A percentile compares a stretch with the other conserved stretches of the same genome.
phyloP scores from a whole-genome alignment of 164 flowering plant species.

The Stephania cephalantha region DNA sequence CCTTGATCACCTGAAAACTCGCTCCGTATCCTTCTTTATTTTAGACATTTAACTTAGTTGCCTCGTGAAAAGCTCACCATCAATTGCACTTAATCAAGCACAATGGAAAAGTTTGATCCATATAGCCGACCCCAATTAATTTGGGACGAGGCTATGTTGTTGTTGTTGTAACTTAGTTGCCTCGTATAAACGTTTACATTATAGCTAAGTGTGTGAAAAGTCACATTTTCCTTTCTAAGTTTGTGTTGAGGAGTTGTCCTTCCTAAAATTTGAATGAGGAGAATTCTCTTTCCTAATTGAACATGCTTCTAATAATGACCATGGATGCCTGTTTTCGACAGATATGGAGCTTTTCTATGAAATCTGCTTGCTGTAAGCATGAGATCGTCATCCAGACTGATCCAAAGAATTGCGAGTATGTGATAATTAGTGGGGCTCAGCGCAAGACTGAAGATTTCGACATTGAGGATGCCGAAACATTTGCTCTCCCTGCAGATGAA shows the following conservation, averaged over 20 bases:
- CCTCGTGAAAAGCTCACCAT: too few relatives aligned
- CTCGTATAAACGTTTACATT: too few relatives aligned
- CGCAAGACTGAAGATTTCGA: conserved; percentile 78
- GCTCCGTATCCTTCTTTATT: too few relatives aligned
- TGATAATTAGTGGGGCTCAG: conserved; percentile 82
- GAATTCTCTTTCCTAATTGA: not conserved
- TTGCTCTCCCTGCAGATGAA: conserved; percentile 82
- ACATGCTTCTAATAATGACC: conserved; percentile 3
- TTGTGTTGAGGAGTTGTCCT: not conserved
- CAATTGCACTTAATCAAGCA: too few relatives aligned
- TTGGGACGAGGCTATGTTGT: too few relatives aligned
- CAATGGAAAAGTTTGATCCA: too few relatives aligned
- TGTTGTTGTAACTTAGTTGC: not conserved
- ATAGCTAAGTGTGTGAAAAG: not conserved
- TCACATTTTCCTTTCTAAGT: not conserved
- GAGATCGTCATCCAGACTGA: conserved; percentile 96
- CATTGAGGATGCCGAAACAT: conserved; percentile 88
- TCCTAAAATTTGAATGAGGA: not conserved
- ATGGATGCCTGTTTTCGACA: conserved; percentile 19
- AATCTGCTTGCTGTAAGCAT: conserved; percentile 88
- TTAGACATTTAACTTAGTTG: not conserved
- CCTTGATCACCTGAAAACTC: not conserved
- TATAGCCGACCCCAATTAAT: too few relatives aligned
- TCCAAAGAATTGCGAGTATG: conserved; percentile 85
- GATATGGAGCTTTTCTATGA: conserved; percentile 99